phyloP scores from a whole-genome alignment of 192 early-diverging fungal genomes.

The Funneliformis mosseae region DNA sequence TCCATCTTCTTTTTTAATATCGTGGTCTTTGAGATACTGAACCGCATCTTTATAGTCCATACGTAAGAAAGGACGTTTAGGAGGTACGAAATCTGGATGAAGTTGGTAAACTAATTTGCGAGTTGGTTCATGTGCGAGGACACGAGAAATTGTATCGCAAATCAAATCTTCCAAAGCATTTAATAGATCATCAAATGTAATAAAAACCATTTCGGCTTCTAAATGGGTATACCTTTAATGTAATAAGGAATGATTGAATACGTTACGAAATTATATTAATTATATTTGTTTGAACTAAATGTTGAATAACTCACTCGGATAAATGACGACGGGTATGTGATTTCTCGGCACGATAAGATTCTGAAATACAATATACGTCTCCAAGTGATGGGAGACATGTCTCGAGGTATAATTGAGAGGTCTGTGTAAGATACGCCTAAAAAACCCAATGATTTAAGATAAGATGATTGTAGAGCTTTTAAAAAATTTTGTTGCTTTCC shows the following conservation, averaged over 20 bases:
- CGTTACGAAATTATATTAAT: background rate
- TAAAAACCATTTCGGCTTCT: constrained; percentile 96
- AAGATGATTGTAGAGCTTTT: background rate
- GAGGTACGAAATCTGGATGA: constrained; percentile 87
- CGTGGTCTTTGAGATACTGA: constrained; percentile 87
- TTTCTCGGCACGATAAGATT: constrained; percentile 98
- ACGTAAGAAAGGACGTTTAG: constrained; percentile 85
- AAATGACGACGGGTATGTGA: constrained; percentile 96
- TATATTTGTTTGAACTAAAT: background rate
- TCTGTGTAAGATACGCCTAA: constrained; percentile 95
- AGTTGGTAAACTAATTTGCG: constrained; percentile 81
- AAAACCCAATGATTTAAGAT: constrained; percentile 18
- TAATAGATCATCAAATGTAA: constrained; percentile 89
- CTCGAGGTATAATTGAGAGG: constrained; percentile 98
- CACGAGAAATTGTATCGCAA: constrained; percentile 75
- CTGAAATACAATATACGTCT: constrained; percentile 93
- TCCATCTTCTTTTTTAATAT: constrained; percentile 90
- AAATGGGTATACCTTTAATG: constrained; percentile 79
- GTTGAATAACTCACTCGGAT: constrained; percentile 59
- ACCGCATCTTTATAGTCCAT: constrained; percentile 98
- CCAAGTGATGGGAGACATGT: constrained; percentile 93
- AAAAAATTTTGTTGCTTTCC: constrained; percentile 1
- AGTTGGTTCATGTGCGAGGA: constrained; percentile 75
- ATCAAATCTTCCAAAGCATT: constrained; percentile 89
- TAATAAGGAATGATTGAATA: background rate